Evolutionary conservation across 352 stramenopile species (phyloP).

Genomic region (Pythium dissimile): DNA sequence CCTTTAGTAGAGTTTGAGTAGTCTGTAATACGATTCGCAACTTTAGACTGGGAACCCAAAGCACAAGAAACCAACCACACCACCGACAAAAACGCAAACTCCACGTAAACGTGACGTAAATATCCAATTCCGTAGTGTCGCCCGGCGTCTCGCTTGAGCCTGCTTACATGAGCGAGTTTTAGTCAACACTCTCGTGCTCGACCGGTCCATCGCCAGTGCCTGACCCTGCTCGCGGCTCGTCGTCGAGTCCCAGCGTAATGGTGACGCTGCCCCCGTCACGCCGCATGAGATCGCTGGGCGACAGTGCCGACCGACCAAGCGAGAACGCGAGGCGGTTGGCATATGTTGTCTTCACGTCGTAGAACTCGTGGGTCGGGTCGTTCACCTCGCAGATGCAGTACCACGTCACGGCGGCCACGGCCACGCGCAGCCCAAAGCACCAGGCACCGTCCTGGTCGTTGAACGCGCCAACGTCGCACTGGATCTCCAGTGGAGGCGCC

Average conservation of each 20-base stretch:
- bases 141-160: neutral
- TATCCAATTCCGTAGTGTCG: neutral
- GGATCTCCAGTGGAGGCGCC: slow-evolving; percentile 50
- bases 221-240: too few species aligned
- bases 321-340: slow-evolving; percentile 58
- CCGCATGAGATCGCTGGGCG: slow-evolving; percentile 40
- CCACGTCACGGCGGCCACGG: slow-evolving; percentile 51
- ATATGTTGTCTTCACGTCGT: slow-evolving; percentile 55
- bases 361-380: slow-evolving; percentile 60
- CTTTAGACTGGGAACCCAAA: neutral
- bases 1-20: slow-evolving; percentile 32
- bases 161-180: slow-evolving; percentile 16
- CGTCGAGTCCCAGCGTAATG: slow-evolving; percentile 27
- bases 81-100: neutral
- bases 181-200: slow-evolving; percentile 5
- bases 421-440: slow-evolving; percentile 59
- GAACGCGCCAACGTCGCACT: slow-evolving; percentile 60
- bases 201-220: too few species aligned
- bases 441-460: slow-evolving; percentile 20
- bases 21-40: neutral
- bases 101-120: slow-evolving; percentile 8
- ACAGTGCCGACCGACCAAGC: slow-evolving; percentile 52
- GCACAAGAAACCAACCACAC: neutral
- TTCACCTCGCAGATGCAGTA: slow-evolving; percentile 68
- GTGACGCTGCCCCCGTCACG: slow-evolving; percentile 42